Evolutionary conservation across 768 basidiomycete species (phyloP).

Genomic region (Polyporus arcularius): DNA sequence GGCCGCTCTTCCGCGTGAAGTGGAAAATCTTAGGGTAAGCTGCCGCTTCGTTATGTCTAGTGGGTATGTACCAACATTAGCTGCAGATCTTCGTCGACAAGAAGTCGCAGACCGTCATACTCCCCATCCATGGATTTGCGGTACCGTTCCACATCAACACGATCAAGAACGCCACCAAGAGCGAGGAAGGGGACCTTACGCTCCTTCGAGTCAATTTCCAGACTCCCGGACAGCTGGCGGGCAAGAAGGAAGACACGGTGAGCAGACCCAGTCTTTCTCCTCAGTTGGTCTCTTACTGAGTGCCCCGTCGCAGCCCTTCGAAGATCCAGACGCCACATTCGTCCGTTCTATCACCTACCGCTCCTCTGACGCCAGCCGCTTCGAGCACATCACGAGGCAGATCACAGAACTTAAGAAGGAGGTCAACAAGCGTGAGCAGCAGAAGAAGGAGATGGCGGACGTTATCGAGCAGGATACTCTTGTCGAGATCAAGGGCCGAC

Average conservation of each 20-base stretch:
- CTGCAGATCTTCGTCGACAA: constrained; percentile 87
- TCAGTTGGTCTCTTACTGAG: neutral
- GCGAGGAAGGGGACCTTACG: constrained; percentile 93
- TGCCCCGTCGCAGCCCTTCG: constrained; percentile 68
- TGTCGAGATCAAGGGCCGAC: constrained; percentile 83
- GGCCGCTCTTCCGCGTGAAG: constrained; percentile 82
- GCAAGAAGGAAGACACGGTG: constrained; percentile 98
- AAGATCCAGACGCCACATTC: constrained; percentile 95
- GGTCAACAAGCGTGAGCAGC: constrained; percentile 94
- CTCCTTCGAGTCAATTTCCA: constrained; percentile 98
- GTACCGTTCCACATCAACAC: constrained; percentile 99
- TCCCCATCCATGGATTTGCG: constrained; percentile 93
- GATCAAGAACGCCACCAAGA: constrained; percentile 97
- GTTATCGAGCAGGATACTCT: constrained; percentile 94
- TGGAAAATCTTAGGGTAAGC: constrained; percentile 76
- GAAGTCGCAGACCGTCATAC: constrained; percentile 83
- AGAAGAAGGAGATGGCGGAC: constrained; percentile 98
- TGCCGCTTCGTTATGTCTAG: neutral
- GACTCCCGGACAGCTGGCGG: constrained; percentile 94
- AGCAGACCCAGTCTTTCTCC: constrained; percentile 60
- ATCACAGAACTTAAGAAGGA: constrained; percentile 97
- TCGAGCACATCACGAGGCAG: constrained; percentile 85
- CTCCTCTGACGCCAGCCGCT: constrained; percentile 85
- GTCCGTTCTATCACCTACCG: constrained; percentile 95
- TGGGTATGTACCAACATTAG: constrained; percentile 2